phyloP scores from a whole-genome alignment of 345 rosid species.

The Linum trigynum region DNA sequence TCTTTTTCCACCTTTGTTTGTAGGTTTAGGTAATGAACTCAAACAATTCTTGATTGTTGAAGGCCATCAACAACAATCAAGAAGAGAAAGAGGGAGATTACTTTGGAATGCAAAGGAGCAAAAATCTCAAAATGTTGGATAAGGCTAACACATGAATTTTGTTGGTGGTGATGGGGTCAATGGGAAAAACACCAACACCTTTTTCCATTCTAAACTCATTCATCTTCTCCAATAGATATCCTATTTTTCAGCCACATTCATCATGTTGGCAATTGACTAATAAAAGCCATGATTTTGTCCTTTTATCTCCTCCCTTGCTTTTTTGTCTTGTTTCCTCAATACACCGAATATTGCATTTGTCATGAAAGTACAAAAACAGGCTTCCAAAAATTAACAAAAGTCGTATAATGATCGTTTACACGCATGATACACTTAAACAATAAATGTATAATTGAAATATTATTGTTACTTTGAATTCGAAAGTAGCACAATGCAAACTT shows the following conservation, averaged over 20 bases:
- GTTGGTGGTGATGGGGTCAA: neutral
- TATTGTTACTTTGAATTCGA: too few relatives aligned
- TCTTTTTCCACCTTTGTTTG: neutral
- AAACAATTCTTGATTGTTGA: neutral
- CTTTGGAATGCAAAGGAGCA: neutral
- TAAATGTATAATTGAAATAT: too few relatives aligned
- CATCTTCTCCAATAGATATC: neutral
- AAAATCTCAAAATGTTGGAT: neutral
- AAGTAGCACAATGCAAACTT: too few relatives aligned
- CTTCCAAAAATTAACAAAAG: too few relatives aligned
- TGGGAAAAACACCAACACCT: neutral
- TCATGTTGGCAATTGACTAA: neutral
- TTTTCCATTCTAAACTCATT: neutral
- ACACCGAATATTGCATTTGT: too few relatives aligned
- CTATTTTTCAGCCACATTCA: neutral
- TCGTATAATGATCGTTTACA: too few relatives aligned
- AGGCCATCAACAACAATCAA: constrained; percentile 1
- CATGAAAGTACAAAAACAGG: too few relatives aligned
- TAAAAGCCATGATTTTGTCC: neutral
- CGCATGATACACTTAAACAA: too few relatives aligned
- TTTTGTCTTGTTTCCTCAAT: too few relatives aligned
- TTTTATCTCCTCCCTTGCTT: too few relatives aligned
- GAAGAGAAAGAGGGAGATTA: constrained; percentile 1
- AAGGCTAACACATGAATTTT: neutral
- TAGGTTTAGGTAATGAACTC: neutral